Base-by-base conservation (phyloP, 176 grass and related monocot genomes). In the Saccharum officinarum region DNA sequence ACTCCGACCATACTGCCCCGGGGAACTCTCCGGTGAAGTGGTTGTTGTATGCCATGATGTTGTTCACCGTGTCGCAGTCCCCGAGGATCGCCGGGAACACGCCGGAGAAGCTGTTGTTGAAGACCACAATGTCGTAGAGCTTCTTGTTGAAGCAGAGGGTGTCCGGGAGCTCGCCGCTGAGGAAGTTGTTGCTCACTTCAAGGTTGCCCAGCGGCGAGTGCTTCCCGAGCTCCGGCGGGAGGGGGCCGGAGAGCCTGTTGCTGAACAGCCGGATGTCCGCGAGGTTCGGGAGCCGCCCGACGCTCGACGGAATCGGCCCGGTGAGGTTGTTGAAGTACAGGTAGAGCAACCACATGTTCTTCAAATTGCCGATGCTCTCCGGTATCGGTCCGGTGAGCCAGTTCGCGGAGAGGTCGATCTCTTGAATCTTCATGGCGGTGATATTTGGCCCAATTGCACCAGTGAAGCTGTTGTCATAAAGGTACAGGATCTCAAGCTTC, bases 191-290 rank as follows among this genome's bases (percentile, higher is more conserved):
- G 78, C 4, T 3, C 26, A 89, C 82, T 16, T 91, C 83, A 0
- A 94, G 0, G 34, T 87, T 83, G 25, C 23, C 41, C 4, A 94
- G 71, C 0, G 11, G 7, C 2, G 92, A 91, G 42, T 91, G 54
- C 18, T 87, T 89, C 22, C 92, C 92, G 14, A 94, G 75, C 68
- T 84, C 75, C 1, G 85, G 42, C 3, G 89, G 92, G 22, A 91
- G 74, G 0, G 7, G 0, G 1, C 89, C 92, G 0, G 76, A 75
- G 23, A 94, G 71, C 6, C 20, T 85, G 77, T 92, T 94, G 49
- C 1, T 44, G 66, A 77, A 90, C 4, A 94, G 71, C 8, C 85
- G 38, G 36, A 92, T 17, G 60, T 83, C 81, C 0, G 0, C 0
- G 0, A 94, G 62, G 1, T 41, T 67, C 0, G 87, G 87, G 5